phyloP scores from a whole-genome alignment of 2,329 filamentous ascomycete species.

The Nemania sp. region DNA sequence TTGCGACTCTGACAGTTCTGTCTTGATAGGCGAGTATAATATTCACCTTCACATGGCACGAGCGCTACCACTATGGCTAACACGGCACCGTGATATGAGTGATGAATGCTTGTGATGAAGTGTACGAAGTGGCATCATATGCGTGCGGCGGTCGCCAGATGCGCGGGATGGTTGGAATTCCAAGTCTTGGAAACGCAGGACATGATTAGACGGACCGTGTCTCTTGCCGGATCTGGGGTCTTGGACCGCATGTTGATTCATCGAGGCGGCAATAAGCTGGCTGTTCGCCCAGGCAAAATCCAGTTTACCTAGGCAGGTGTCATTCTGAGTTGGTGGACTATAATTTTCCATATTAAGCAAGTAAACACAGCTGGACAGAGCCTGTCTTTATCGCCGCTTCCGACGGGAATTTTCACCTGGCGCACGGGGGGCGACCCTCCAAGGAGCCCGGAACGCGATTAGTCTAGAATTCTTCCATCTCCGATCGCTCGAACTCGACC shows the following conservation, averaged over 20 bases:
- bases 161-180: conserved; percentile 13
- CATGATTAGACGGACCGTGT: background rate
- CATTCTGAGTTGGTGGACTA: conserved; percentile 26
- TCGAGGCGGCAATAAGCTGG: conserved; percentile 4
- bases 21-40: conserved; percentile 1
- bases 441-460: background rate
- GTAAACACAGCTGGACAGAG: background rate
- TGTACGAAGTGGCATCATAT: conserved; percentile 16
- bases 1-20: background rate
- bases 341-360: conserved; percentile 26
- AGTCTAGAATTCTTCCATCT: background rate
- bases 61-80: background rate
- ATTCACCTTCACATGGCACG: conserved; percentile 5
- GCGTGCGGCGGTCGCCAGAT: conserved; percentile 15
- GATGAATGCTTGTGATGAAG: background rate
- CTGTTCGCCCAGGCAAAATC: background rate
- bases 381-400: conserved; percentile 14
- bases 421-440: background rate
- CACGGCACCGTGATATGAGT: background rate
- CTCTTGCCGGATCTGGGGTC: conserved; percentile 24
- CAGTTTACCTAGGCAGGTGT: conserved; percentile 24
- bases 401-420: background rate
- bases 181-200: background rate
- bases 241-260: conserved; percentile 11
- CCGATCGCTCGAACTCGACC: no score